phyloP scores from a whole-genome alignment of 2,329 filamentous ascomycete species.

The Pseudocercospora musae region DNA sequence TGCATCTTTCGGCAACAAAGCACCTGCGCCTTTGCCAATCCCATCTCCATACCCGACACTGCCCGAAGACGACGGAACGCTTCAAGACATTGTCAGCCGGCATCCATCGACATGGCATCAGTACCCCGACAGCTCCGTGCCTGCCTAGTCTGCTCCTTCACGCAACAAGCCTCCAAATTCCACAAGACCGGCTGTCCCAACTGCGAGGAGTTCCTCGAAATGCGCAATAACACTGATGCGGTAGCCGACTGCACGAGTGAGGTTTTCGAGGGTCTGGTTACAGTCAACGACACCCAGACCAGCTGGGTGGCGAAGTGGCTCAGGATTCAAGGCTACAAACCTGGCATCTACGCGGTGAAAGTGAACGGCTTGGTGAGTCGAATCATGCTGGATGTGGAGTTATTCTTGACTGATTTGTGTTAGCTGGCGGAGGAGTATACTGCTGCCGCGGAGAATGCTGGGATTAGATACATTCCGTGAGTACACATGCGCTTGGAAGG shows the following conservation, averaged over 20 bases:
- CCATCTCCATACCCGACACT: not conserved
- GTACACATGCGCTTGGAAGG: slow-evolving; percentile 20
- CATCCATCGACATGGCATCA: slow-evolving; percentile 45
- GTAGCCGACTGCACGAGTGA: slow-evolving; percentile 93
- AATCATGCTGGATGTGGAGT: slow-evolving; percentile 4
- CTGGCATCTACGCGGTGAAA: slow-evolving; percentile 90
- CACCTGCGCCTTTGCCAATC: not conserved
- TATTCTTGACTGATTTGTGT: not conserved
- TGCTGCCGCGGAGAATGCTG: slow-evolving; percentile 55
- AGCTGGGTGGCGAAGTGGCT: slow-evolving; percentile 99
- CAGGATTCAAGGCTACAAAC: slow-evolving; percentile 80
- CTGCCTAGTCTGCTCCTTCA: slow-evolving; percentile 98
- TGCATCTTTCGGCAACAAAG: not conserved
- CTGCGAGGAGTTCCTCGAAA: slow-evolving; percentile 88
- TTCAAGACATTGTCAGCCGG: not conserved
- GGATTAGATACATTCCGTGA: slow-evolving; percentile 60
- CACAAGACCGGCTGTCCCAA: slow-evolving; percentile 86
- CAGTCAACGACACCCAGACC: slow-evolving; percentile 72
- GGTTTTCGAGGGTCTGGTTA: slow-evolving; percentile 90
- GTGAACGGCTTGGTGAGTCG: slow-evolving; percentile 71
- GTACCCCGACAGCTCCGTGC: slow-evolving; percentile 76
- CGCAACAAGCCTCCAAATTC: slow-evolving; percentile 81
- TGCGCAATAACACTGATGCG: slow-evolving; percentile 67
- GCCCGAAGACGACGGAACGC: not conserved
- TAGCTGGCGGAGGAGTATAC: slow-evolving; percentile 58